A percentile compares a stretch with the other conserved stretches of the same genome.
phyloP scores from a whole-genome alignment of 2,329 filamentous ascomycete genomes.

The Hysterium pulicare region DNA sequence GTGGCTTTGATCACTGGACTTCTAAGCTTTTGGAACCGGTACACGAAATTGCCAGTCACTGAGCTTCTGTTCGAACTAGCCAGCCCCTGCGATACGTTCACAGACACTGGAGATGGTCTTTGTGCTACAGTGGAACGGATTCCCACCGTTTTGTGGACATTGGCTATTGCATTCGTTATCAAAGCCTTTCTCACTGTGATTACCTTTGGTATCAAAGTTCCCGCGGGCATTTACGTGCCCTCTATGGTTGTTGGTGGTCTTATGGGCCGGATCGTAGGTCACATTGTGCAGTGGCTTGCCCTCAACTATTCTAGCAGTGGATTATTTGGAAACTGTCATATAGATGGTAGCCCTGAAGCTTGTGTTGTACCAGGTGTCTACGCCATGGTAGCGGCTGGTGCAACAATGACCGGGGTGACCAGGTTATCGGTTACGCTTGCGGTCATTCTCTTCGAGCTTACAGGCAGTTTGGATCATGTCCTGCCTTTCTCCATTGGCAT shows the following conservation, averaged over 20 bases:
- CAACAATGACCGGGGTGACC: conserved; percentile 97
- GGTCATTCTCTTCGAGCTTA: conserved; percentile 93
- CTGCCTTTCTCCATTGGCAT: conserved; percentile 91
- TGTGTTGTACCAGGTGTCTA: conserved; percentile 98
- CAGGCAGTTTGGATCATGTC: conserved; percentile 91
- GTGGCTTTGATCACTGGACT: conserved; percentile 83
- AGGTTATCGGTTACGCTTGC: conserved; percentile 88
- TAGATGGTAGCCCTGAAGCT: conserved; percentile 64
- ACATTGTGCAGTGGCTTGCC: conserved; percentile 77
- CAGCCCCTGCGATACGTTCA: conserved; percentile 75
- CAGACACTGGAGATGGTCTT: conserved; percentile 66
- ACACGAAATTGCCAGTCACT: conserved; percentile 84
- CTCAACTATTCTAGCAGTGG: conserved; percentile 67
- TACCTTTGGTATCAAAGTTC: conserved; percentile 94
- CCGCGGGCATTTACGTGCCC: conserved; percentile 94
- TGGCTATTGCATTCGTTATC: conserved; percentile 78
- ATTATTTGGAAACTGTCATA: conserved; percentile 72
- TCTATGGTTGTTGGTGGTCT: conserved; percentile 98
- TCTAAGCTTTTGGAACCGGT: conserved; percentile 87
- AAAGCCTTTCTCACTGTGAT: conserved; percentile 86
- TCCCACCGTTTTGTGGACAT: conserved; percentile 66
- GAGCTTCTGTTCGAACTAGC: conserved; percentile 89
- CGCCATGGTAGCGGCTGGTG: conserved; percentile 87
- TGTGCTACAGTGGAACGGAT: conserved; percentile 78
- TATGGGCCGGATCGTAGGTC: conserved; percentile 83